These are phyloP conservation scores for Biscutella auriculata DNA, from an alignment of 441 rosid species.

Conservation along the genomic window DNA sequence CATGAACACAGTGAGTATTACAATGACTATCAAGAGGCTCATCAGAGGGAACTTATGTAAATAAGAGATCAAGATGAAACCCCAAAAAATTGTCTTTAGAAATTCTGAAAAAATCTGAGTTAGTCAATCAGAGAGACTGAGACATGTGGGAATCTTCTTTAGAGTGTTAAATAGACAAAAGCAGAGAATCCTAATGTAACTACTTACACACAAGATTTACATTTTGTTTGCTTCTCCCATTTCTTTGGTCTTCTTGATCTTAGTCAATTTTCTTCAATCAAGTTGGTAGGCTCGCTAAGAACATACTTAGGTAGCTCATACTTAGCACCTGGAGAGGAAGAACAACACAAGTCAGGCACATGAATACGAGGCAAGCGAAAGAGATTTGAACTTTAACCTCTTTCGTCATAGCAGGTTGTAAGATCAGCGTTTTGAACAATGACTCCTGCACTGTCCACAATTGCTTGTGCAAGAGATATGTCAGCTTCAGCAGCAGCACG, in stretches of 20 bases:
- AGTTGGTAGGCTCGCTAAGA: constrained; percentile 73
- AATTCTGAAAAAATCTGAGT: constrained; percentile 9
- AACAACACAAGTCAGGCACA: background rate
- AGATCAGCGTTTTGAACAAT: constrained; percentile 65
- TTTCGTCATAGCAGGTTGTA: constrained; percentile 76
- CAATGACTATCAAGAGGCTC: too few relatives aligned
- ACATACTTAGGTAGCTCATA: constrained; percentile 83
- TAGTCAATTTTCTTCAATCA: constrained; percentile 40
- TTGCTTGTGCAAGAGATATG: constrained; percentile 57
- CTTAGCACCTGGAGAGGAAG: constrained; percentile 55
- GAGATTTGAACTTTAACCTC: constrained; percentile 31
- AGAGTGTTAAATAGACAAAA: constrained; percentile 18
- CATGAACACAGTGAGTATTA: constrained; percentile 8
- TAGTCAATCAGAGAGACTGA: constrained; percentile 10
- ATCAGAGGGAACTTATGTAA: too few relatives aligned
- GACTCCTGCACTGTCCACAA: constrained; percentile 78
- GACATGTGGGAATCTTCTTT: background rate
- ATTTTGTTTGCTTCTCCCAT: constrained; percentile 3
- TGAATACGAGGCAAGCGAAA: background rate
- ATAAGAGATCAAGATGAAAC: constrained; percentile 8
- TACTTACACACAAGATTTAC: constrained; percentile 25
- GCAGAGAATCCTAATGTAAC: constrained; percentile 23
- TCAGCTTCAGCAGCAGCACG: constrained; percentile 77
- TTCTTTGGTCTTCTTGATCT: constrained; percentile 7
- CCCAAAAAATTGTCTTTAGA: background rate